These are phyloP conservation scores for Hanseniaspora pseudoguilliermondii DNA, from an alignment of 805 yeast species.

Conservation along the genomic window DNA sequence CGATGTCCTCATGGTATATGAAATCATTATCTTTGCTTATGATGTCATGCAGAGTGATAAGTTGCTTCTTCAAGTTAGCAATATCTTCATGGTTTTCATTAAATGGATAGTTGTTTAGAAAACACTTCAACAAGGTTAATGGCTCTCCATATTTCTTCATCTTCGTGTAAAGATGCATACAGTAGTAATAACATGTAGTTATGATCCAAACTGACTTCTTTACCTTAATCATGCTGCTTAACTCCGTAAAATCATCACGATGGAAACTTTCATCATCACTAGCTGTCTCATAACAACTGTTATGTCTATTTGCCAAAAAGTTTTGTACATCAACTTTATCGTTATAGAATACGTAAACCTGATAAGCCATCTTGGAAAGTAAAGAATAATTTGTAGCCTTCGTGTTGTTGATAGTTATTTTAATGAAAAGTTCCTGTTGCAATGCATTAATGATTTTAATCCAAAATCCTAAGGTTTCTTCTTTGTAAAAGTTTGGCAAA, in stretches of 20 bases:
- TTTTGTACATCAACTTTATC: background rate
- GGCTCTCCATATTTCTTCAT: constrained; percentile 65
- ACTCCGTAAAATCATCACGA: background rate
- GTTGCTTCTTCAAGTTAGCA: constrained; percentile 23
- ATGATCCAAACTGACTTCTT: constrained; percentile 5
- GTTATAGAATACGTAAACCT: constrained; percentile 2
- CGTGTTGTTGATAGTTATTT: background rate
- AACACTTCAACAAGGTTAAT: constrained; percentile 46
- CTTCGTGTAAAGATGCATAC: constrained; percentile 50
- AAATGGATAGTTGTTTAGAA: constrained; percentile 28
- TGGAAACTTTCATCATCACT: background rate
- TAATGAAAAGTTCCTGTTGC: constrained; percentile 9
- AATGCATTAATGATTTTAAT: background rate
- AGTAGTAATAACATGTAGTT: constrained; percentile 30
- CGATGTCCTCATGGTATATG: constrained; percentile 67
- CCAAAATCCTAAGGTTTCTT: background rate
- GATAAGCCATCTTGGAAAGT: constrained; percentile 10
- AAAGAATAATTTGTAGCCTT: constrained; percentile 1
- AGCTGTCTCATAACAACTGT: background rate
- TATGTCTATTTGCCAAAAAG: background rate
- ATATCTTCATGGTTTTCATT: constrained; percentile 27
- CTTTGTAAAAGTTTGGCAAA: constrained; percentile 3
- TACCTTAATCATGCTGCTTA: background rate
- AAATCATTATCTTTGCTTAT: constrained; percentile 77
- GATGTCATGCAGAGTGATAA: constrained; percentile 28